phyloP scores from a whole-genome alignment of 2,329 filamentous ascomycete genomes.

The Colletotrichum gloeosporioides region DNA sequence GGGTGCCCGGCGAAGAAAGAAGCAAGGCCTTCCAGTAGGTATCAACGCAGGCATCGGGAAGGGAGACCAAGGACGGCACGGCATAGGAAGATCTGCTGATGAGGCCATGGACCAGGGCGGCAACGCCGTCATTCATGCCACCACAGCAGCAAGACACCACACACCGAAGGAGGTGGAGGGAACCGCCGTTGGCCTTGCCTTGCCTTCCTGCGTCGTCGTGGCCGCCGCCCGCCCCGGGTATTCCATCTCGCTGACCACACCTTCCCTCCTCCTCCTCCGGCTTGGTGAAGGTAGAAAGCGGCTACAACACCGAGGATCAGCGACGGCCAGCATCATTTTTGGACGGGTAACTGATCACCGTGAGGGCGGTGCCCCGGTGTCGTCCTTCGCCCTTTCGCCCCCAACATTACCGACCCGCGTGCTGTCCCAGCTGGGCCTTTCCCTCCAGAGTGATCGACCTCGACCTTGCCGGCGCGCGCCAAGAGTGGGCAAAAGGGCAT shows the following conservation, averaged over 20 bases:
- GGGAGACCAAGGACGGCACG: background rate
- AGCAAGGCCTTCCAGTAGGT: background rate
- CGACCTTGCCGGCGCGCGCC: conserved; percentile 12
- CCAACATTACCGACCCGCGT: background rate
- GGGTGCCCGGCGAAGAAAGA: background rate
- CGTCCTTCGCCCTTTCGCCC: background rate
- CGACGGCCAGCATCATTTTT: background rate
- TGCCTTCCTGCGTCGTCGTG: background rate
- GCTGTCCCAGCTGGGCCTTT: background rate
- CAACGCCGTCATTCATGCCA: background rate
- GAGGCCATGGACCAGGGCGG: conserved; percentile 7
- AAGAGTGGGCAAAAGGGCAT: conserved; percentile 12
- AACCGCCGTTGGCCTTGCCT: background rate
- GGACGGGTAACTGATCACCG: background rate
- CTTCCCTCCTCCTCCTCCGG: background rate
- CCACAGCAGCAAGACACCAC: background rate
- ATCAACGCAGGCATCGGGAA: background rate
- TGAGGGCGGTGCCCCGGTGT: background rate
- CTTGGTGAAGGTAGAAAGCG: background rate
- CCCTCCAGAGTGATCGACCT: conserved; percentile 1
- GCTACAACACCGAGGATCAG: background rate
- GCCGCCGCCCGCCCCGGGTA: background rate
- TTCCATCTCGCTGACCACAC: background rate
- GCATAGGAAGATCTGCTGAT: background rate
- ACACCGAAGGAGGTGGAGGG: background rate